Conservation (phyloP, 2,329 filamentous ascomycete genomes). For the Aotearoamyces nothofagi region DNA sequence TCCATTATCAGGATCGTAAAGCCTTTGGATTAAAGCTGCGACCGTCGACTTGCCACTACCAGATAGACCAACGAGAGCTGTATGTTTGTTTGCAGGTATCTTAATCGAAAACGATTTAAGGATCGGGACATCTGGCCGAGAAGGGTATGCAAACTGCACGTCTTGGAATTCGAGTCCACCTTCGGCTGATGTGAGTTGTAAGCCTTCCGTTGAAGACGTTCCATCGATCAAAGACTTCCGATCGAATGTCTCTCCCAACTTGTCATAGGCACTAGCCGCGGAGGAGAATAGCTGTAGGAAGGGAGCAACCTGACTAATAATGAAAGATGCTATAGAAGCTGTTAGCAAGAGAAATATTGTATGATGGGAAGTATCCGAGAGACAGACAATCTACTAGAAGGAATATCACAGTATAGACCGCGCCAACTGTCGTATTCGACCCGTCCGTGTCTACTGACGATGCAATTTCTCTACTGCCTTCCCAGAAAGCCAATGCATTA, state of each 20-base stretch:
- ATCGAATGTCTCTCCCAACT: conserved; percentile 23
- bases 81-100: conserved; percentile 19
- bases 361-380: background rate
- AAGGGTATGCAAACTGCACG: conserved; percentile 30
- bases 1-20: conserved; percentile 31
- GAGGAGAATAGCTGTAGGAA: conserved; percentile 44
- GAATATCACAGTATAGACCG: conserved; percentile 34
- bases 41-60: conserved; percentile 27
- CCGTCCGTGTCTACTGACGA: conserved; percentile 9
- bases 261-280: conserved; percentile 40
- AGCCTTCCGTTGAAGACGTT: conserved; percentile 5
- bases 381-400: conserved; percentile 32
- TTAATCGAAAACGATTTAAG: conserved; percentile 34
- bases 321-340: conserved; percentile 25
- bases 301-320: conserved; percentile 47
- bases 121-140: conserved; percentile 45
- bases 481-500: conserved; percentile 42
- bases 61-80: conserved; percentile 28
- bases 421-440: conserved; percentile 15
- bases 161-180: conserved; percentile 22
- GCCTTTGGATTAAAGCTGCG: conserved; percentile 24
- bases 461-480: conserved; percentile 35
- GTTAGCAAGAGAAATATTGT: background rate
- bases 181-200: conserved; percentile 3
- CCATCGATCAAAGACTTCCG: conserved; percentile 10